phyloP scores from a whole-genome alignment of 2,329 filamentous ascomycete genomes.

The Corinectria fuckeliana region DNA sequence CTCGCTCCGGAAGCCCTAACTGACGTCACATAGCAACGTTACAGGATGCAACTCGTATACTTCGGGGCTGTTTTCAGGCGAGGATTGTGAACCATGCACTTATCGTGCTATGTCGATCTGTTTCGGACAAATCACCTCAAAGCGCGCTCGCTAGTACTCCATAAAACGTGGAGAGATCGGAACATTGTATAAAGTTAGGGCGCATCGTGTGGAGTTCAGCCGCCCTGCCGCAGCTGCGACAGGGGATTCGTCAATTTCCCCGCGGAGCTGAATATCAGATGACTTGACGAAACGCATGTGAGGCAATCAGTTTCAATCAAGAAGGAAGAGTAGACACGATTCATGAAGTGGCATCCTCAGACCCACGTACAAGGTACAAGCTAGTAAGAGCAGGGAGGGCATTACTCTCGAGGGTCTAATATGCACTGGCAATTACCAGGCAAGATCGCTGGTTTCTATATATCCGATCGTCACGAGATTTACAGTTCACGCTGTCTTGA shows the following conservation, averaged over 20 bases:
- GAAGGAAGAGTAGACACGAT: background rate
- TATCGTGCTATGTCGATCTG: too few species aligned
- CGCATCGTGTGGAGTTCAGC: background rate
- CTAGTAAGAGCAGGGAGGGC: too few species aligned
- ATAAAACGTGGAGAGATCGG: background rate
- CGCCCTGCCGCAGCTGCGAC: background rate
- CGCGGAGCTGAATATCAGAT: background rate
- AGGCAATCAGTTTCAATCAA: background rate
- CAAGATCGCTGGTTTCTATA: too few species aligned
- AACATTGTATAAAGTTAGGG: background rate
- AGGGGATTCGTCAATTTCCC: background rate
- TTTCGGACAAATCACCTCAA: background rate
- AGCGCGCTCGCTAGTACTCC: too few species aligned
- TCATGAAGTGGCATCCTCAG: background rate
- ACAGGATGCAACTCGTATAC: too few species aligned
- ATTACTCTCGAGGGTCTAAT: too few species aligned
- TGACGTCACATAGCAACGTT: too few species aligned
- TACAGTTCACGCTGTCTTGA: slow-evolving; percentile 29
- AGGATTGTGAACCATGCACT: too few species aligned
- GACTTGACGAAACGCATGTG: background rate
- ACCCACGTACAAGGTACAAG: too few species aligned
- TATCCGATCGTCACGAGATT: too few species aligned
- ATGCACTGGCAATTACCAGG: too few species aligned
- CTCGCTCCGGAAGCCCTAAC: background rate
- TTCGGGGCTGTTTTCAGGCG: too few species aligned